Evolutionary conservation across 163 green algal genomes (phyloP), one percentile per base, ranked within the genome.

Genomic region (Scenedesmus sp.): DNA sequence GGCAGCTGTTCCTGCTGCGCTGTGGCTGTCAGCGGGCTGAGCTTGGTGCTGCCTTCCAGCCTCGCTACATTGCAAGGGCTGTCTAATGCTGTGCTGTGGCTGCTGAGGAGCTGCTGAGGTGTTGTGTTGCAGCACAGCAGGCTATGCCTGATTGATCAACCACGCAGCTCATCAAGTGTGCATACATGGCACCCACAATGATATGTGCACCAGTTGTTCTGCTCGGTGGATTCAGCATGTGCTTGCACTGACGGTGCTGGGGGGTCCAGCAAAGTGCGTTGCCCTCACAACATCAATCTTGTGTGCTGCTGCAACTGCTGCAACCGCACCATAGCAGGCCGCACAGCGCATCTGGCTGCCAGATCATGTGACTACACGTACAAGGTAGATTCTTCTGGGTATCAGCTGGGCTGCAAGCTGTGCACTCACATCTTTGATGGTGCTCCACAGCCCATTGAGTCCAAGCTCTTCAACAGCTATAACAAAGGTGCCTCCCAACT

Each of bases 401-500:
- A 10, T 1, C 30, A 40, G 65, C 30, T 76, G 65, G 30, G 9
- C 7, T 16, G 30, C 65, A 20, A 76, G 6, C 30, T 40, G 65
- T 22, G 22, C 43, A 42, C 89, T 90, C 33, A 96, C 94, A 51
- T 95, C 92, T 44, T 92, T 93, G 72, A 95, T 81, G 22, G 91
- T 93, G 9, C 78, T 88, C 92, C 92, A 96, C 30, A 95, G 85
- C 0, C 94, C 94, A 16, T 51, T 89, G 1, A 87, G 16, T 7
- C 94, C 94, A 24, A 96, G 87, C 85, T 95, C 94, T 33, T 96
- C 93, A 42, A 95, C 92, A 9, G 94, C 85, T 0, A 95, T 83
- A 44, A 95, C 87, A 76, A 95, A 95, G 10, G 81, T 84, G 10
- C 92, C 93, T 18, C 92, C 92, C 10, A 93, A 81, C 37, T 96